These are phyloP conservation scores for Citrus trifoliata DNA, from an alignment of 345 rosid genomes.

Conservation along the genomic window DNA sequence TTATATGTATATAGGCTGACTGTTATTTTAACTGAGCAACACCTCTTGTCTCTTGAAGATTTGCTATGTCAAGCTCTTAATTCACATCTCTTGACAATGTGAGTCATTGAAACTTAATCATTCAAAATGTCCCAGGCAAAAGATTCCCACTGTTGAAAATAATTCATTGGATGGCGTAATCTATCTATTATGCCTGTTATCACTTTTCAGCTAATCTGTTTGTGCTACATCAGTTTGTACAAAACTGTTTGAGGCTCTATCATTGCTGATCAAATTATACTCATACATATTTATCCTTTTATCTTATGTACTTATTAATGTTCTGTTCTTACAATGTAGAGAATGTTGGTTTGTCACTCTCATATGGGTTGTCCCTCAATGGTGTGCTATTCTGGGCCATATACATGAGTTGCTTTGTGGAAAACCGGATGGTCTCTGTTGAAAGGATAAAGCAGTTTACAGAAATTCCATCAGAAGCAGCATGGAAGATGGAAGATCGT, in stretches of 20 bases:
- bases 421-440: conserved; percentile 87
- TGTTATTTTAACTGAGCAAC: neutral
- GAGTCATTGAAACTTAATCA: neutral
- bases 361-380: conserved; percentile 89
- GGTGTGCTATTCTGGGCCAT: conserved; percentile 72
- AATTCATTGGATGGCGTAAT: neutral
- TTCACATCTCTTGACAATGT: neutral
- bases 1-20: neutral
- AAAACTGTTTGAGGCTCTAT: no score
- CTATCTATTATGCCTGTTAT: neutral
- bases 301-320: neutral
- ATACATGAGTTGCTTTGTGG: conserved; percentile 83
- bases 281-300: neutral
- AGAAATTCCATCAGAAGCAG: conserved; percentile 71
- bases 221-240: no score
- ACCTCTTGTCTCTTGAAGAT: neutral
- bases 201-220: no score
- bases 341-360: conserved; percentile 84
- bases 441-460: conserved; percentile 94
- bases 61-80: neutral
- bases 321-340: conserved; percentile 33
- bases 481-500: conserved; percentile 61
- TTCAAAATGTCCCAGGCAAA: neutral
- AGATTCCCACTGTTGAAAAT: neutral
- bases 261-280: neutral